These are phyloP conservation scores for Lentinula boryana DNA, from an alignment of 768 basidiomycete species.

Conservation along the genomic window DNA sequence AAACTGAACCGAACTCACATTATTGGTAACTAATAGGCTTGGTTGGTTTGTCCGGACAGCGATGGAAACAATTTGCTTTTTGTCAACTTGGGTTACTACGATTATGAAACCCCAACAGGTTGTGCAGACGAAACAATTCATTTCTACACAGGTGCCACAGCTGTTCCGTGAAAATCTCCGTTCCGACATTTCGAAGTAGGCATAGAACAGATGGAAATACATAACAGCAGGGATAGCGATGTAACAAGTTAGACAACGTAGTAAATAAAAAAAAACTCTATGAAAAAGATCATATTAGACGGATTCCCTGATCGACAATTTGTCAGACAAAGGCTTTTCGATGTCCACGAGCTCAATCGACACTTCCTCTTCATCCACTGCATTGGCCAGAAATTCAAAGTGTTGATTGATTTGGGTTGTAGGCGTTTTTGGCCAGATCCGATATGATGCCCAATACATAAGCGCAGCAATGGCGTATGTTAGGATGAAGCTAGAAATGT, in stretches of 20 bases:
- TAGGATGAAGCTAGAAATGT: conserved; percentile 3
- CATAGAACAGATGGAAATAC: background rate
- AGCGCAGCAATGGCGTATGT: conserved; percentile 7
- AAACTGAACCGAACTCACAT: background rate
- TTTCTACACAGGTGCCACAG: conserved; percentile 4
- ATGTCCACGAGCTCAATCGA: background rate
- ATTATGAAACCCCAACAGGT: conserved; percentile 43
- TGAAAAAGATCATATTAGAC: background rate
- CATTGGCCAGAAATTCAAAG: conserved; percentile 5
- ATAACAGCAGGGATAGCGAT: background rate
- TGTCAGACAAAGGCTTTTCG: background rate
- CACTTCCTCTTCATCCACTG: conserved; percentile 2
- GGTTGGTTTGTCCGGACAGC: conserved; percentile 46
- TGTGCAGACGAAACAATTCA: conserved; percentile 39
- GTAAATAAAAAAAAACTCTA: background rate
- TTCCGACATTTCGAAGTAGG: background rate
- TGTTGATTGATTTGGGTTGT: background rate
- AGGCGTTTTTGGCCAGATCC: conserved; percentile 1
- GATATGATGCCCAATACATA: conserved; percentile 6
- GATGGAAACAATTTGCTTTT: conserved; percentile 17
- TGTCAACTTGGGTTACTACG: background rate
- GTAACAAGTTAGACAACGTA: background rate
- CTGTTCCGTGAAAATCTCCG: background rate
- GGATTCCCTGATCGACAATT: background rate
- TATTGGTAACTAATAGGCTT: conserved; percentile 23